These are phyloP conservation scores for Glarea lozoyensis DNA, from an alignment of 495 filamentous ascomycete genomes.

Conservation along the genomic window DNA sequence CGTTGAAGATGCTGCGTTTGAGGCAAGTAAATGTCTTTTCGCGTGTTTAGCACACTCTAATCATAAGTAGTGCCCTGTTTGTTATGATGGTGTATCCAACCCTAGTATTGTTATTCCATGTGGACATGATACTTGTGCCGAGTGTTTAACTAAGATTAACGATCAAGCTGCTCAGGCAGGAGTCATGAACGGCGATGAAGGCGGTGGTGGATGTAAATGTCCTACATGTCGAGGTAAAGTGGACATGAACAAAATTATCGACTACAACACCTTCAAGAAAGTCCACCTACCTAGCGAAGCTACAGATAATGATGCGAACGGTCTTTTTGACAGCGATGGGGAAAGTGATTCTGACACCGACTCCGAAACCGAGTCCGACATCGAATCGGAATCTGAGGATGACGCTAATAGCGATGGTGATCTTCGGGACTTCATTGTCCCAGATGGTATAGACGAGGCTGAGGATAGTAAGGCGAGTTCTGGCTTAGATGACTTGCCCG, in stretches of 20 bases:
- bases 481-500: conserved; percentile 11
- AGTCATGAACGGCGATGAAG: conserved; percentile 49
- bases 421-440: conserved; percentile 49
- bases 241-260: conserved; percentile 60
- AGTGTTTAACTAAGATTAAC: conserved; percentile 68
- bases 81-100: conserved; percentile 66
- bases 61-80: conserved; percentile 65
- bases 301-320: conserved; percentile 19
- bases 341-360: conserved; percentile 24
- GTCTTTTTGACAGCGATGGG: conserved; percentile 8
- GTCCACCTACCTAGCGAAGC: conserved; percentile 45
- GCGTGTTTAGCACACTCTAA: conserved; percentile 16
- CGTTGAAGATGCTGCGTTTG: conserved; percentile 38
- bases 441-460: conserved; percentile 31
- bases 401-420: conserved; percentile 38
- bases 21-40: conserved; percentile 12
- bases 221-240: conserved; percentile 65
- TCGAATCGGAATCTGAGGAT: conserved; percentile 30
- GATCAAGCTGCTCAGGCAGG: conserved; percentile 33
- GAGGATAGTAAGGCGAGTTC: conserved; percentile 5
- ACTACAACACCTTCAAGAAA: conserved; percentile 63
- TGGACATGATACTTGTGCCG: conserved; percentile 71
- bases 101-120: conserved; percentile 78
- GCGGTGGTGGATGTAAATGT: conserved; percentile 50
- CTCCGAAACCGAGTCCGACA: conserved; percentile 31